Evolutionary conservation across 2,329 filamentous ascomycete species (phyloP), one percentile per base, ranked within the genome.

Genomic region (Exophiala dermatitidis): DNA sequence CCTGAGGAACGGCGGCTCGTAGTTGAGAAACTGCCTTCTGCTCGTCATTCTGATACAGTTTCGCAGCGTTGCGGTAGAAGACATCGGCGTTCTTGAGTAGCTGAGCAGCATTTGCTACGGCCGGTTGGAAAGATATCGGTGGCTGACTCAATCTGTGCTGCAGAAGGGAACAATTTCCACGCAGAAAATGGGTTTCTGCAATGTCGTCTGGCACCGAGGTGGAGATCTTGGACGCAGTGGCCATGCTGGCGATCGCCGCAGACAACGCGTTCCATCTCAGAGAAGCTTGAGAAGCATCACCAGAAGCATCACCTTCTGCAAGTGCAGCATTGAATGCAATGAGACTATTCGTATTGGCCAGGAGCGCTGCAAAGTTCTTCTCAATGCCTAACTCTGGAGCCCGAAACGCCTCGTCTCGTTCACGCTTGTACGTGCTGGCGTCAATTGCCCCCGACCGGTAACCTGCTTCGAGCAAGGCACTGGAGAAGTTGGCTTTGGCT

Each of bases 291-390:
- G 61, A 54, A 67, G 66, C 3, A 56, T 54, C 33, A 68, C 64
- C 12, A 60, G 58, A 5, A 61, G 53, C 31, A 63, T 64, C 12
- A 66, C 19, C 42, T 40, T 71, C 69, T 29, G 68, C 64, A 32
- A 78, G 61, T 6, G 75, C 72, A n/a, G 73, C 70, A 40, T 78
- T 77, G 58, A 80, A 75, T 8, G 75, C 70, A 9, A 77, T 69
- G 9, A 83, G 72, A 2, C 80, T 75, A 51, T 82, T 79, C 4
- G 79, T 79, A 63, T 80, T 77, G 41, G 72, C 75, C 54, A 77
- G 77, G 5, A 80, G 71, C 10, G 71, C 73, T 53, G 75, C 74
- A 1, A 75, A 73, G 37, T 76, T 71, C 19, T 65, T 62, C 1
- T 72, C 67, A 31, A 75, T 60, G 51, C 74, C 68, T 10, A 74